phyloP scores from a whole-genome alignment of 129 eudicot species.

The Flaveria brownii region DNA sequence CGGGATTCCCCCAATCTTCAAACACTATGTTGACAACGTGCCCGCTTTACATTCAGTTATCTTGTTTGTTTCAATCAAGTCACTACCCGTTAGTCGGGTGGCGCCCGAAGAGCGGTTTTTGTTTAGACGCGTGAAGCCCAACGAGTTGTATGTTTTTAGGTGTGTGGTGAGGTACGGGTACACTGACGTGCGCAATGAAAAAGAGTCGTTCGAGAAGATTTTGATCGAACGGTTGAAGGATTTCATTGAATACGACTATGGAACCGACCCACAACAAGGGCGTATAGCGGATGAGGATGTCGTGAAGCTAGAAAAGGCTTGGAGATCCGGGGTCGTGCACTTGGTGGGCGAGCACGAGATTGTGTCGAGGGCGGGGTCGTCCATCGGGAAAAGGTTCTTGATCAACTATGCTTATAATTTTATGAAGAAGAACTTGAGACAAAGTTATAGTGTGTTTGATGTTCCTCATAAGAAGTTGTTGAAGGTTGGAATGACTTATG shows the following conservation, averaged over 20 bases:
- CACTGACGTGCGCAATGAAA: constrained; percentile 57
- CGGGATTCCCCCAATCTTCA: constrained; percentile 85
- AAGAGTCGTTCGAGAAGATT: constrained; percentile 59
- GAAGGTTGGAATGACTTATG: constrained; percentile 81
- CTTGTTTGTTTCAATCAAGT: constrained; percentile 71
- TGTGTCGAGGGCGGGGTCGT: constrained; percentile 48
- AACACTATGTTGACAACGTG: constrained; percentile 66
- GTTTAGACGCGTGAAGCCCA: constrained; percentile 59
- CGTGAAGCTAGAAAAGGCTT: constrained; percentile 51
- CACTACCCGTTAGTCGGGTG: constrained; percentile 64
- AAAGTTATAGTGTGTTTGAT: constrained; percentile 57
- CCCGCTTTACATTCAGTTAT: constrained; percentile 77
- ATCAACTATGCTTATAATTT: constrained; percentile 73
- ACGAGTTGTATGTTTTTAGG: constrained; percentile 56
- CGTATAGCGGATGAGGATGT: constrained; percentile 39
- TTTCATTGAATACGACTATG: constrained; percentile 33
- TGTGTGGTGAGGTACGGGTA: constrained; percentile 90
- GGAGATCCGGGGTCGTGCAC: constrained; percentile 62
- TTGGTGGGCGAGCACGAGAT: constrained; percentile 78
- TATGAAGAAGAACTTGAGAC: constrained; percentile 66
- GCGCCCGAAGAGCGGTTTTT: constrained; percentile 70
- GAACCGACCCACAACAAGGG: constrained; percentile 21
- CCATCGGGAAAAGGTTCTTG: constrained; percentile 49
- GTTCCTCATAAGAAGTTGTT: constrained; percentile 74
- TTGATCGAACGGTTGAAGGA: constrained; percentile 54